These are phyloP conservation scores for Eimeria zaria DNA, from an alignment of 169 alveolate species.

Conservation along the genomic window DNA sequence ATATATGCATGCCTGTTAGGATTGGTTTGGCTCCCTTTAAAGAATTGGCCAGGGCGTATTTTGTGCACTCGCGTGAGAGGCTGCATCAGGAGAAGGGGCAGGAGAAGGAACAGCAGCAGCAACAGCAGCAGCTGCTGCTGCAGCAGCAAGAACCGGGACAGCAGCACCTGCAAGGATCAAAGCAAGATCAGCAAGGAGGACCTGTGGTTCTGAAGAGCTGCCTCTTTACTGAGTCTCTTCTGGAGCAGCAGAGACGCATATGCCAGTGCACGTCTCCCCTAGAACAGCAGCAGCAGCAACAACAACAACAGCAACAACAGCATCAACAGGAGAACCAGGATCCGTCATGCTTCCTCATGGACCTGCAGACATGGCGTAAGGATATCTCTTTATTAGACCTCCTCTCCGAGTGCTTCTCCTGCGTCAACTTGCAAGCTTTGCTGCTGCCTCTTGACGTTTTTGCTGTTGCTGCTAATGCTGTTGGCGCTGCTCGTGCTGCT, in stretches of 20 bases:
- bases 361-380: constrained; percentile 34
- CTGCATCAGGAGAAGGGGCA: not conserved
- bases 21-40: constrained; percentile 19
- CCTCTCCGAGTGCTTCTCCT: constrained; percentile 31
- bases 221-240: constrained; percentile 18
- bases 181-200: not conserved
- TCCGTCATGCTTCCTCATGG: not conserved
- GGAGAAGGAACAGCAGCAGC: constrained; percentile 12
- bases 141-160: not conserved
- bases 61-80: not conserved
- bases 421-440: constrained; percentile 8
- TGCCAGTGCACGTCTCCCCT: not conserved
- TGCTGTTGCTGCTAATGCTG: constrained; percentile 64
- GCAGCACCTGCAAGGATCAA: not conserved
- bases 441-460: constrained; percentile 38
- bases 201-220: constrained; percentile 64
- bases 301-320: constrained; percentile 22
- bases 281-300: constrained; percentile 38
- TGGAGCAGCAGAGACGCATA: constrained; percentile 62
- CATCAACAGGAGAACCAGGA: not conserved
- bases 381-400: constrained; percentile 63
- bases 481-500: not conserved
- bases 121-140: constrained; percentile 32
- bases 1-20: not conserved
- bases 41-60: constrained; percentile 29